Evolutionary conservation across 2,329 filamentous ascomycete species (phyloP), one percentile per base, ranked within the genome.

Genomic region (Gnomoniopsis smithogilvyi): DNA sequence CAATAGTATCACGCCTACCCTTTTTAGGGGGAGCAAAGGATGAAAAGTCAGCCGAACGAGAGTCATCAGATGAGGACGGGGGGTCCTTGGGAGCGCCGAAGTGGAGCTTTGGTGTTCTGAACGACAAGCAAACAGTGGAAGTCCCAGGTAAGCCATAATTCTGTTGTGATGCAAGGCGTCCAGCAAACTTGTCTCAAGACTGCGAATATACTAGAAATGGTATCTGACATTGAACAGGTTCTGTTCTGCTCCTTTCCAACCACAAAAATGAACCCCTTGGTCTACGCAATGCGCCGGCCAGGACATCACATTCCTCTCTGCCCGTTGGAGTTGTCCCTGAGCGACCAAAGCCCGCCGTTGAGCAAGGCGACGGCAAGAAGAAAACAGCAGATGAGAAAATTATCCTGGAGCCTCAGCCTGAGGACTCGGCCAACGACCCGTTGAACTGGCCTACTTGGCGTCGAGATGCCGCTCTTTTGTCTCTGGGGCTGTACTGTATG

Each of bases 401-500:
- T 67, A 92, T 98, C 57, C 78, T 98, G 15, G 89, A 96, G 0
- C 94, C 94, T 0, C 94, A 98, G 70, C 94, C 94, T 0, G 92
- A 97, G 61, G 92, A 97, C 54, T 92, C 91, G 0, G 78, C 82
- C 54, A 97, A 98, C 64, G 94, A 98, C 67, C 94, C 94, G 1
- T 76, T 98, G 58, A 98, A 98, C 71, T 98, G 94, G 94, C 87
- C 90, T 0, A 76, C 81, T 7, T 91, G 91, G 87, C 84, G 91
- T 45, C 82, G 94, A 72, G 92, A 98, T 72, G 73, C 81, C 24
- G 91, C 94, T 0, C 75, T 98, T 62, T 67, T 96, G 0, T 94
- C 89, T 0, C 78, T 98, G 3, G 94, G 94, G 1, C 88, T 96
- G 67, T 96, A 96, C 73, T 96, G 92, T 73, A 90, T 97, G 86